Percentiles rank a stretch among this genome's conserved stretches.
Evolutionary conservation across 768 basidiomycete genomes (phyloP).

Genomic region (Austroboletus festivus): DNA sequence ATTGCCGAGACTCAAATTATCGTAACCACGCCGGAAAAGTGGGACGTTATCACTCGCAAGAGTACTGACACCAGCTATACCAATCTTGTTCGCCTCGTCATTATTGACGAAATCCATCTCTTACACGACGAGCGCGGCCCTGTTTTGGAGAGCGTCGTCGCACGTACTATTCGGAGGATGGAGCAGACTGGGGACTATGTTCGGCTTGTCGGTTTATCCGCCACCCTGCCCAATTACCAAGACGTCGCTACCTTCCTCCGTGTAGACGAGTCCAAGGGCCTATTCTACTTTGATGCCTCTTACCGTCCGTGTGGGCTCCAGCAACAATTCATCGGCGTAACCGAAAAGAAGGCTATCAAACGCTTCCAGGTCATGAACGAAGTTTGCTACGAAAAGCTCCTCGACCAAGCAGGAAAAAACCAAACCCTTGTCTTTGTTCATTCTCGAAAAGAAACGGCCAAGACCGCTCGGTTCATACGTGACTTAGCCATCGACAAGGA

Average conservation of each 20-base stretch:
- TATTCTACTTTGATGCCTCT: slow-evolving; percentile 96
- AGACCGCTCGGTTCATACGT: slow-evolving; percentile 91
- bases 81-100: slow-evolving; percentile 92
- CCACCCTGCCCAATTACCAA: slow-evolving; percentile 97
- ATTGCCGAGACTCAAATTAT: slow-evolving; percentile 97
- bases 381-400: slow-evolving; percentile 97
- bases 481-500: slow-evolving; percentile 97
- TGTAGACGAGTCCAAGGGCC: slow-evolving; percentile 85
- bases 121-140: slow-evolving; percentile 98
- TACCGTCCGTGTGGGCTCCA: slow-evolving; percentile 94
- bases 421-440: slow-evolving; percentile 97
- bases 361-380: slow-evolving; percentile 98
- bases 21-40: slow-evolving; percentile 98
- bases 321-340: slow-evolving; percentile 95
- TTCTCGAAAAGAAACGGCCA: slow-evolving; percentile 96
- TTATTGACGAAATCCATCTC: slow-evolving; percentile 97
- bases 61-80: slow-evolving; percentile 96
- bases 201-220: slow-evolving; percentile 91
- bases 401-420: slow-evolving; percentile 88
- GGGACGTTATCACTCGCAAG: slow-evolving; percentile 99
- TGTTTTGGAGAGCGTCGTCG: slow-evolving; percentile 87
- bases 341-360: slow-evolving; percentile 99
- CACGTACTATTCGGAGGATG: slow-evolving; percentile 89
- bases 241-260: slow-evolving; percentile 97
- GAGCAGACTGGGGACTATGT: slow-evolving; percentile 93